Evolutionary conservation across 176 grass and related monocot genomes (phyloP).

Genomic region (Triticum turgidum): DNA sequence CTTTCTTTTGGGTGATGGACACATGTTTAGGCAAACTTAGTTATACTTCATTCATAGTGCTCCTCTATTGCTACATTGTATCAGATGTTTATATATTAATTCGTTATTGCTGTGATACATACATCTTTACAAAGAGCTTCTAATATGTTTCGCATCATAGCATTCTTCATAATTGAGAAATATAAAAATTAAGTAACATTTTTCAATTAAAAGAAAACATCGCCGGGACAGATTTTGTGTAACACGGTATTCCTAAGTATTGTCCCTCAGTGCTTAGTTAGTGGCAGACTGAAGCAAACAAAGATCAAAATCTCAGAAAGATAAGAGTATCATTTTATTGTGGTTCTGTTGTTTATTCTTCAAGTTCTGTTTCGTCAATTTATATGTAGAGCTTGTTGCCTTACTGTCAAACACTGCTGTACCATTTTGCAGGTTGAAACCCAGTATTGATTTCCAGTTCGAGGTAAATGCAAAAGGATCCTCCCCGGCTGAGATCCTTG

Average conservation of each 20-base stretch:
- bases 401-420: constrained; percentile 12
- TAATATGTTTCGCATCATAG: background rate
- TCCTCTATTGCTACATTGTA: too few species aligned
- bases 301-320: background rate
- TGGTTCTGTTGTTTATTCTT: constrained; percentile 21
- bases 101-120: background rate
- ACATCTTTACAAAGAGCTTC: background rate
- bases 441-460: constrained; percentile 69
- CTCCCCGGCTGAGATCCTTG: constrained; percentile 62
- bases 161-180: background rate
- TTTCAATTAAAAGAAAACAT: background rate
- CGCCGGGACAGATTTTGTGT: background rate
- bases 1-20: background rate
- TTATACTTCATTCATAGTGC: background rate
- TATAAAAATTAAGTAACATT: background rate
- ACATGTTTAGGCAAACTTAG: background rate
- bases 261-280: background rate
- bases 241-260: background rate
- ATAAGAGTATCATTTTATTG: background rate
- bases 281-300: background rate
- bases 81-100: background rate
- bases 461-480: constrained; percentile 67
- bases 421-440: constrained; percentile 66
- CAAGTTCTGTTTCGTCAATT: background rate
- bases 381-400: background rate